Evolutionary conservation across 2,329 filamentous ascomycete species (phyloP).

Genomic region (Plenodomus lindquistii): DNA sequence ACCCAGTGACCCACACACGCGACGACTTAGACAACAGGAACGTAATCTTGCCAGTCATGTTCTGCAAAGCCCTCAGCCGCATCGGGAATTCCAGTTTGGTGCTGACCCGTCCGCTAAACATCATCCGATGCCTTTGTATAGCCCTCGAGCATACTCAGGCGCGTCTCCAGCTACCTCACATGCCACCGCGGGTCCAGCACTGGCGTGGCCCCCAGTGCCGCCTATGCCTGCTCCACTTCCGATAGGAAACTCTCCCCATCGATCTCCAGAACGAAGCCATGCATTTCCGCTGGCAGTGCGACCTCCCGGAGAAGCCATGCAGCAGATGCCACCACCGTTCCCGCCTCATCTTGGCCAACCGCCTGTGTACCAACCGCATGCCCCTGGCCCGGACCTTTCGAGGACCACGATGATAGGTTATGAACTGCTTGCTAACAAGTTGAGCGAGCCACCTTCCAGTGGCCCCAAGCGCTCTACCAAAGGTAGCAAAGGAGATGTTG

Average conservation of each 20-base stretch:
- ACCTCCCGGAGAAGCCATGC: constrained; percentile 21
- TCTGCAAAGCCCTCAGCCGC: constrained; percentile 42
- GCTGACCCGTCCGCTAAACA: constrained; percentile 28
- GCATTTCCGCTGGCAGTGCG: constrained; percentile 27
- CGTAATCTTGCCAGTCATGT: constrained; percentile 40
- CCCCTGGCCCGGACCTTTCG: constrained; percentile 23
- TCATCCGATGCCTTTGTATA: constrained; percentile 34
- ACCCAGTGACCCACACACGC: constrained; percentile 29
- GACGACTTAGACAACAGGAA: constrained; percentile 37
- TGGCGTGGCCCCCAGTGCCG: constrained; percentile 26
- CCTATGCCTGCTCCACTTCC: constrained; percentile 28
- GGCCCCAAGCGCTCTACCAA: constrained; percentile 19
- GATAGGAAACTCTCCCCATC: constrained; percentile 29
- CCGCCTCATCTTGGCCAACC: constrained; percentile 28
- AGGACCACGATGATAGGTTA: constrained; percentile 42
- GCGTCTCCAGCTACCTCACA: constrained; percentile 28
- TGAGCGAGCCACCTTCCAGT: constrained; percentile 33
- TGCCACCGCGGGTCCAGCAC: constrained; percentile 21
- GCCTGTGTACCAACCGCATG: constrained; percentile 30
- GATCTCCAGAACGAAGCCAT: constrained; percentile 26
- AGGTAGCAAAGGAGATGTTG: constrained; percentile 21
- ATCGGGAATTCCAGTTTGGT: constrained; percentile 34
- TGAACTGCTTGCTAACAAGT: constrained; percentile 43
- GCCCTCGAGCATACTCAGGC: constrained; percentile 27
- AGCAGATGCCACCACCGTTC: constrained; percentile 20